Evolutionary conservation across 495 filamentous ascomycete genomes (phyloP), one percentile per base, ranked within the genome.

Genomic region (Cudoniella acicularis): DNA sequence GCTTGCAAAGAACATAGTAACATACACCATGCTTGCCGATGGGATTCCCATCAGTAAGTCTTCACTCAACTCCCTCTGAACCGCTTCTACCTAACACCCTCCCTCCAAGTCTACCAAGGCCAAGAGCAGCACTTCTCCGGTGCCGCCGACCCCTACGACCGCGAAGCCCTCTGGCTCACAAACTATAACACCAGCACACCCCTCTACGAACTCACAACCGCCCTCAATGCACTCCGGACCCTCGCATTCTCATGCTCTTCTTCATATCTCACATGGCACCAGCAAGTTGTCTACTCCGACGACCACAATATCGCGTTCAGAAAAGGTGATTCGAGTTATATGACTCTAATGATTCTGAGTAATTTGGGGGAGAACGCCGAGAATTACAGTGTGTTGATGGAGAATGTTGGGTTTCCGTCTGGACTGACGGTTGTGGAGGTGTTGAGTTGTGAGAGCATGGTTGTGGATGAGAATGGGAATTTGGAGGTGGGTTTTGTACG

Each of bases 151-250:
- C 87, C 88, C 0, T 61, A 68, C 22, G 89, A 91, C 68, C 84
- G 89, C 46, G 88, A 92, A 69, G 86, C 88, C 25, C 65, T 90
- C 30, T 93, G 89, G 89, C 73, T 79, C 13, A 80, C 80, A 27
- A 69, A 71, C 16, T 93, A 88, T 71, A 69, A 78, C 56, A 87
- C 80, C 24, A 63, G 67, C 21, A 63, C 82, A 0, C 73, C 79
- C 10, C 76, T 91, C 2, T 91, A 90, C 74, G 68, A 69, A 8
- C 76, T 80, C 59, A 81, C 83, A 53, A 67, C 77, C 16, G 6
- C 11, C 10, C 70, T 84, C 13, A 89, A 89, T 69, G 71, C 74
- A 46, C 73, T 87, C 52, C 80, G 87, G 0, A 80, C 75, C 30
- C 70, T 72, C 3, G 84, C 81, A 10, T 76, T 84, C 49, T 49